These are phyloP conservation scores for Psilocybe cyanescens DNA, from an alignment of 768 basidiomycete genomes.

Conservation along the genomic window DNA sequence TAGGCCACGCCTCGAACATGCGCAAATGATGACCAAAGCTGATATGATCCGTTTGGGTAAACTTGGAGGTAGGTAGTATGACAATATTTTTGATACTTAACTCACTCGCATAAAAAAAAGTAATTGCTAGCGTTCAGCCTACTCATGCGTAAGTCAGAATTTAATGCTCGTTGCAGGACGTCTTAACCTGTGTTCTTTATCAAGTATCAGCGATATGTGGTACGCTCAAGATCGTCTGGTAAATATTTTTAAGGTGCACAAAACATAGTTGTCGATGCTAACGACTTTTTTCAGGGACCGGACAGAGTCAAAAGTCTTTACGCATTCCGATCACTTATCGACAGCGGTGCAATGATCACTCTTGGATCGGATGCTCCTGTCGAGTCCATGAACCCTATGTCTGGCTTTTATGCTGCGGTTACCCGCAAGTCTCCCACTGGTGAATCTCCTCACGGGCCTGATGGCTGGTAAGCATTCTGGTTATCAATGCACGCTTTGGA, in stretches of 20 bases:
- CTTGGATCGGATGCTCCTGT: conserved; percentile 93
- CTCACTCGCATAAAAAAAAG: conserved; percentile 46
- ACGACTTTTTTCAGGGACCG: conserved; percentile 55
- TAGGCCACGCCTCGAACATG: conserved; percentile 87
- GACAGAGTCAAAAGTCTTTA: conserved; percentile 86
- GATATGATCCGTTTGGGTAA: conserved; percentile 80
- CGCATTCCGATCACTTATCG: conserved; percentile 78
- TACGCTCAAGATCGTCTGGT: conserved; percentile 86
- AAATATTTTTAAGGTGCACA: conserved; percentile 22
- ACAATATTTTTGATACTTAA: not conserved
- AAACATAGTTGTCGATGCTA: not conserved
- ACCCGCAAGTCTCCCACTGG: conserved; percentile 73
- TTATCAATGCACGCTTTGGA: not conserved
- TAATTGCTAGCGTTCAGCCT: conserved; percentile 90
- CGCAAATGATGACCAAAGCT: conserved; percentile 78
- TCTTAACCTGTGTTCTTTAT: conserved; percentile 5
- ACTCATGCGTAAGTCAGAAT: conserved; percentile 73
- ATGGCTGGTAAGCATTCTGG: conserved; percentile 68
- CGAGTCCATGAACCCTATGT: conserved; percentile 82
- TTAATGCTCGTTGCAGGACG: not conserved
- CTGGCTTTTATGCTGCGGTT: conserved; percentile 88
- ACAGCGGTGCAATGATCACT: conserved; percentile 68
- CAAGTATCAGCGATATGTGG: conserved; percentile 85
- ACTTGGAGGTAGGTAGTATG: conserved; percentile 70
- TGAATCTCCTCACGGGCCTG: conserved; percentile 78